Conservation (phyloP, 495 filamentous ascomycete genomes). For the Aspergillus taichungensis region DNA sequence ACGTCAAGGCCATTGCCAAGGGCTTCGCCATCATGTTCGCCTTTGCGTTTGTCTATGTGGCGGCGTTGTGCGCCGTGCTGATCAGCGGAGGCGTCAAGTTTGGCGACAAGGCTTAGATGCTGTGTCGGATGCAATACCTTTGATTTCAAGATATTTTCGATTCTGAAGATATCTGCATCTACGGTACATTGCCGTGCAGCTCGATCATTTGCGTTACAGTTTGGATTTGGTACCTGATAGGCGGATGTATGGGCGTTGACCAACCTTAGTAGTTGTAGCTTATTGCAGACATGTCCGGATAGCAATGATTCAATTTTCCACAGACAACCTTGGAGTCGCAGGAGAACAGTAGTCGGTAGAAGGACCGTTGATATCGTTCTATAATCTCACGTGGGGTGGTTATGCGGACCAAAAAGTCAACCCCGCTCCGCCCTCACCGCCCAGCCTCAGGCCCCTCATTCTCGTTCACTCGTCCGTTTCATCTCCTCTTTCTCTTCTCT, state of each 20-base stretch:
- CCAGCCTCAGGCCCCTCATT: background rate
- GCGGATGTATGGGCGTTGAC: too few relatives aligned
- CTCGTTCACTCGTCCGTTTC: conserved; percentile 4
- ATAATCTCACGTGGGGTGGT: too few relatives aligned
- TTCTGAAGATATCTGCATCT: background rate
- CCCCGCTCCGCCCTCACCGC: conserved; percentile 4
- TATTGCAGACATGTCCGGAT: too few relatives aligned
- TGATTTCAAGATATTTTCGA: too few relatives aligned
- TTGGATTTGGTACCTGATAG: too few relatives aligned
- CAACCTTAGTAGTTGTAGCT: too few relatives aligned
- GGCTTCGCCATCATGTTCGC: conserved; percentile 43
- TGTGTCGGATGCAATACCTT: too few relatives aligned
- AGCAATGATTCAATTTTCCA: too few relatives aligned
- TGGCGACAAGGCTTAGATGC: background rate
- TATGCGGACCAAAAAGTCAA: too few relatives aligned
- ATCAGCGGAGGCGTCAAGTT: conserved; percentile 13
- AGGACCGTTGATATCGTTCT: too few relatives aligned
- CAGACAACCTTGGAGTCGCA: too few relatives aligned
- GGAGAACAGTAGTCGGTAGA: too few relatives aligned
- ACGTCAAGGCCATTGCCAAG: conserved; percentile 63
- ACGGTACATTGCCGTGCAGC: background rate
- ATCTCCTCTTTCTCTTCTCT: background rate
- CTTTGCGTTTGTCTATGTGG: conserved; percentile 31
- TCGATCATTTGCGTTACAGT: background rate
- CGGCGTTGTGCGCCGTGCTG: conserved; percentile 29